These are phyloP conservation scores for Coemansia sp. DNA, from an alignment of 192 early-diverging fungal genomes.

Conservation along the genomic window DNA sequence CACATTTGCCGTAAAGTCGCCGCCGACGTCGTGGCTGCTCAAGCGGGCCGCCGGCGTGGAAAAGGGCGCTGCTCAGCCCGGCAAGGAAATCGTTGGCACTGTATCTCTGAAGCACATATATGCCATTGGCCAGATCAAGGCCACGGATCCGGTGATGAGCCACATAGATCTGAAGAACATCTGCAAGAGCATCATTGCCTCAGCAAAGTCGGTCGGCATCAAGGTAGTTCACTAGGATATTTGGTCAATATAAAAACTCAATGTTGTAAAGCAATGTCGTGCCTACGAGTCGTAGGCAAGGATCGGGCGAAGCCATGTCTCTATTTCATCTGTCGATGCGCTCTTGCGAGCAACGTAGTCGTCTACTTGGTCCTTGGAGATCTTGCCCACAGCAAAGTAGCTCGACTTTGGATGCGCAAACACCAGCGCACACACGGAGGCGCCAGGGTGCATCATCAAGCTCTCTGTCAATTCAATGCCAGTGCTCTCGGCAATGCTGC, in stretches of 20 bases:
- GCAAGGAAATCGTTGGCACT: slow-evolving; percentile 74
- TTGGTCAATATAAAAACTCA: neutral
- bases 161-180: slow-evolving; percentile 72
- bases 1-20: slow-evolving; percentile 84
- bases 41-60: slow-evolving; percentile 83
- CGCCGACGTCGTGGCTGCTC: slow-evolving; percentile 87
- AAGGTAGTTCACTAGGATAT: slow-evolving; percentile 70
- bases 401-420: slow-evolving; percentile 77
- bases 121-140: slow-evolving; percentile 91
- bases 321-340: slow-evolving; percentile 63
- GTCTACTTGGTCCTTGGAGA: slow-evolving; percentile 86
- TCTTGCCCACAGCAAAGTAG: slow-evolving; percentile 97
- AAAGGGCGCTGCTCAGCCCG: slow-evolving; percentile 83
- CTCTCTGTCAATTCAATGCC: slow-evolving; percentile 92
- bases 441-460: slow-evolving; percentile 91
- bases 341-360: slow-evolving; percentile 77
- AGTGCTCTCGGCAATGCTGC: slow-evolving; percentile 75
- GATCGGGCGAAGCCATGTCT: slow-evolving; percentile 78
- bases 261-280: neutral
- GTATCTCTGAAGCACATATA: slow-evolving; percentile 93
- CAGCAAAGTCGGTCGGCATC: slow-evolving; percentile 82
- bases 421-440: slow-evolving; percentile 78
- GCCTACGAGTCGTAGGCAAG: slow-evolving; percentile 63
- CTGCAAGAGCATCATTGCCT: slow-evolving; percentile 72
- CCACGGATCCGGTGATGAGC: slow-evolving; percentile 75